Conservation (phyloP, 2,329 filamentous ascomycete genomes). For the Arthroderma uncinatum region DNA sequence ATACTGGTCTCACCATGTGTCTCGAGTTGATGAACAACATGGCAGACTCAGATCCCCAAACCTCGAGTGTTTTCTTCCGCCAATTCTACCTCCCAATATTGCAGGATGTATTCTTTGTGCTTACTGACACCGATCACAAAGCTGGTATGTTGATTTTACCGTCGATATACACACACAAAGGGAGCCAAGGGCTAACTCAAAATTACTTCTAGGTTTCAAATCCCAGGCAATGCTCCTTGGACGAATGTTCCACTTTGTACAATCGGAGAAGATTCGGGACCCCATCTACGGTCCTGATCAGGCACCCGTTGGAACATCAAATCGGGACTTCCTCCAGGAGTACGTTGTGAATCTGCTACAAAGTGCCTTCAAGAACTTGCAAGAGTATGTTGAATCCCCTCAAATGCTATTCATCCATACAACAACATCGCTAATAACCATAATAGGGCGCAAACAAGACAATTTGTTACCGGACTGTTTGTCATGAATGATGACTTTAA, state of each 20-base stretch:
- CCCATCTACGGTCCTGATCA: conserved; percentile 82
- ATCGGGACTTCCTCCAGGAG: conserved; percentile 79
- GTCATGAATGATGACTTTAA: conserved; percentile 76
- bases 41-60: conserved; percentile 75
- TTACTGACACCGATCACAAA: conserved; percentile 97
- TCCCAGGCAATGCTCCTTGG: conserved; percentile 88
- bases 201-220: conserved; percentile 58
- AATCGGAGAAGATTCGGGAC: conserved; percentile 77
- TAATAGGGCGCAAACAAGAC: conserved; percentile 66
- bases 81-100: conserved; percentile 93
- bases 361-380: conserved; percentile 86
- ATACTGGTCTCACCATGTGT: conserved; percentile 94
- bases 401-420: conserved; percentile 23
- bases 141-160: conserved; percentile 43
- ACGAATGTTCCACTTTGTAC: conserved; percentile 93
- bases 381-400: conserved; percentile 52
- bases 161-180: background rate
- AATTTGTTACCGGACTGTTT: conserved; percentile 85
- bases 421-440: conserved; percentile 17
- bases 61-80: conserved; percentile 92
- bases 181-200: conserved; percentile 5
- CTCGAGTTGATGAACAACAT: conserved; percentile 96
- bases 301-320: conserved; percentile 69
- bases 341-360: conserved; percentile 78
- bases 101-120: conserved; percentile 95